Evolutionary conservation across 305 asterid species (phyloP), one percentile per base, ranked within the genome.

Genomic region (Fraxinus paxiana): DNA sequence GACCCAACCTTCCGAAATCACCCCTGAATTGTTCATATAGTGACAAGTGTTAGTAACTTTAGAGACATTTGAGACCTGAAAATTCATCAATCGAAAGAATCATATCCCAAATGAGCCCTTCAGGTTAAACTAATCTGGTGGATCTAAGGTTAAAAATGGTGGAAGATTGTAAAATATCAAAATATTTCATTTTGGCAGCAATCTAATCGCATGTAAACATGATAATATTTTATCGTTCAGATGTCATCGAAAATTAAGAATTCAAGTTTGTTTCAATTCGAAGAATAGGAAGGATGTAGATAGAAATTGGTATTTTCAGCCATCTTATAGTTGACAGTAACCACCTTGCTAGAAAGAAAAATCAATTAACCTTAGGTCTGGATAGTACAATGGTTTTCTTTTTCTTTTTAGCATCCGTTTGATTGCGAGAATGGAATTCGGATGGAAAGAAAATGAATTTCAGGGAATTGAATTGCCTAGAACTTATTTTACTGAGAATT

Each of bases 1-100:
- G 99, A 30, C 99, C 99, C 85, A 96, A 85, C 89, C 99, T 88
- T 86, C 99, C 99, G 82, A 96, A 96, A 85, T 96, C 98, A 82
- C 99, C 99, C 99, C 99, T 96, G 85, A 85, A 82, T 85, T 73
- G 72, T 75, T 78, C 80, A 65, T 17, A 38, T 63, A 9, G 13
- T 13, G 59, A 82, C 31, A 28, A 28, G 31, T 46, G 59, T 46
- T 9, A 15, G 59, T 46, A 46, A 46, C 59, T 46, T 46, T 46
- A 46, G 2, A 15, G 59, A 12, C 20, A 13, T 13, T 46, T n/a
- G 59, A 46, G 59, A 46, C 18, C 59, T 46, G 59, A 13, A 46
- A 3, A 46, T 46, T 46, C 59, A 15, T 46, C 18, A 15, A 46
- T 46, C 1, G 18, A 46, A 46, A 46, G 18, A 46, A 13, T 13